Percentiles rank a stretch among this genome's conserved stretches.
These are phyloP conservation scores for Morella rubra DNA, from an alignment of 306 rosid species.

Conservation along the genomic window DNA sequence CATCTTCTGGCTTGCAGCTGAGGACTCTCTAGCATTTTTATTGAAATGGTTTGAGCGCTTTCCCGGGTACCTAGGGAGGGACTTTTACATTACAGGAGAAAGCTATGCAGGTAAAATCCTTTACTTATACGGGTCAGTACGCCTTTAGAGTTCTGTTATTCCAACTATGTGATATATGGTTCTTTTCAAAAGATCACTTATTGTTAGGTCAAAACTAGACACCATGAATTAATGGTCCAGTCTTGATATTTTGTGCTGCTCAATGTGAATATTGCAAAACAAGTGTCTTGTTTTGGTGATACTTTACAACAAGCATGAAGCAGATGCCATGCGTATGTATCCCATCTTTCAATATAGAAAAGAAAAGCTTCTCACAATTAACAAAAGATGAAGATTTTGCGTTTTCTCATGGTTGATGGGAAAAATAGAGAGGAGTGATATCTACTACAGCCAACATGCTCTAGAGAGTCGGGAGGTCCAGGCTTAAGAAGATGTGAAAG, in stretches of 20 bases:
- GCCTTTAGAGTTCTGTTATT: not conserved
- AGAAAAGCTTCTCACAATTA: not conserved
- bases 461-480: not conserved
- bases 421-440: not conserved
- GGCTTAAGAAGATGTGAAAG: not conserved
- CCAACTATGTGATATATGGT: not conserved
- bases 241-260: not conserved
- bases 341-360: not conserved
- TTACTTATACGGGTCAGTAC: not conserved
- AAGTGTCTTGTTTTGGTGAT: not conserved
- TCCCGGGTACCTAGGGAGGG: slow-evolving; percentile 67
- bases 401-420: not conserved
- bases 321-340: not conserved
- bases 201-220: not conserved
- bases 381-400: not conserved
- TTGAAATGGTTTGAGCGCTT: slow-evolving; percentile 83
- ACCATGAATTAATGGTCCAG: not conserved
- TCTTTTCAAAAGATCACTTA: not conserved
- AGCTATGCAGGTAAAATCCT: slow-evolving; percentile 77
- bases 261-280: not conserved
- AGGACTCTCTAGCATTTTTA: slow-evolving; percentile 62
- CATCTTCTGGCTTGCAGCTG: slow-evolving; percentile 46
- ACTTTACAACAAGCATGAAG: not conserved
- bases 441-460: not conserved
- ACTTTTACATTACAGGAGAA: slow-evolving; percentile 75